Evolutionary conservation across 306 rosid genomes (phyloP), one percentile per base, ranked within the genome.

Genomic region (Trifolium pratense): DNA sequence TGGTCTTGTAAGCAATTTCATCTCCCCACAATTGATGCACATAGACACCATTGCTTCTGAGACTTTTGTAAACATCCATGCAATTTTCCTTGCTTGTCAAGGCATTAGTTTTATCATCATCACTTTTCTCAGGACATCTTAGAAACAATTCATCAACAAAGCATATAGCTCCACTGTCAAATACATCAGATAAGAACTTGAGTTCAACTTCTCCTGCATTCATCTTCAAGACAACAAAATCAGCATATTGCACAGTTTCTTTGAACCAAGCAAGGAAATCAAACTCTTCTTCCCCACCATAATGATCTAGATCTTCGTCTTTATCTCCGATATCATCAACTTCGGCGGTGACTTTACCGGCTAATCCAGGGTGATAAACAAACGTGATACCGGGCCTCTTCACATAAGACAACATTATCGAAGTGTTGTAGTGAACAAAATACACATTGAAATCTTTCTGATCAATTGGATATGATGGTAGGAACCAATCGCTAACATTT

Each of bases 1-100:
- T 37, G 7, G 66, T 63, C 29, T 16, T 60, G 21, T 15, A 29
- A 48, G 64, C 76, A 67, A 62, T 29, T 65, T 65, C 71, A 70
- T 81, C 89, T 61, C 88, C 91, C 91, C 96, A 91, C 97, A 97
- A 88, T 59, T 94, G 99, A 82, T 94, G 99, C 26, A 86, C 97
- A 86, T 81, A 91, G 52, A 94, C 90, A 20, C 97, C 97, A 58
- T 76, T 88, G 90, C 49, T 79, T 40, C 99, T 86, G 31, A 94
- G 94, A 74, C 88, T 93, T 66, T 66, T 74, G 73, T 80, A 87
- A 71, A 94, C 79, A 69, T 86, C 89, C 84, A 84, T 80, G 75
- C 96, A 94, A 18, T 76, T 84, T 31, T 84, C 90, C 59, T 82
- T 85, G 59, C 75, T 79, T 45, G 37, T 55, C 16, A 77, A 17